Conservation (phyloP, 1,139 yeast species). For the Diutina sp. region DNA sequence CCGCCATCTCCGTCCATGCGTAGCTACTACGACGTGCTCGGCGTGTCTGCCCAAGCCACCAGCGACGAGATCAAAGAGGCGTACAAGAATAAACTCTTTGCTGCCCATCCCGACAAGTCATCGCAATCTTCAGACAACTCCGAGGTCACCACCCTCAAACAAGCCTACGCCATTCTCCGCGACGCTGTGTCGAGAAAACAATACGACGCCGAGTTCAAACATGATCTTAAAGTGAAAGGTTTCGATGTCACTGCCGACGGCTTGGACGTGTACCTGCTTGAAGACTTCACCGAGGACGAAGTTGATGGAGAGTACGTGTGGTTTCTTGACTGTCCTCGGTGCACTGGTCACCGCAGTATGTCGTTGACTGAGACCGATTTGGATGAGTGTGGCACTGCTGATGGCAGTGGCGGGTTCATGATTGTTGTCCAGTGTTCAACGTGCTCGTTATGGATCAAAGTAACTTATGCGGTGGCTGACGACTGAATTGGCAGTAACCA, state of each 20-base stretch:
- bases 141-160: conserved; percentile 22
- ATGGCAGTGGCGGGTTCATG: conserved; percentile 47
- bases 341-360: conserved; percentile 45
- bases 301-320: conserved; percentile 14
- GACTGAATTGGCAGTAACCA: not conserved
- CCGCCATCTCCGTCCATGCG: not conserved
- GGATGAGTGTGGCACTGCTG: conserved; percentile 30
- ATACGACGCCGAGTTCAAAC: conserved; percentile 36
- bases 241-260: conserved; percentile 48
- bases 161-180: conserved; percentile 45
- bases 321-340: conserved; percentile 60
- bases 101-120: conserved; percentile 66
- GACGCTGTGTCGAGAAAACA: conserved; percentile 23
- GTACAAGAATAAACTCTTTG: conserved; percentile 45
- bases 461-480: conserved; percentile 34
- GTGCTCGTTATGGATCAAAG: conserved; percentile 78
- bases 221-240: conserved; percentile 32
- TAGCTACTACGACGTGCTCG: conserved; percentile 41
- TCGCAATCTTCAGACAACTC: conserved; percentile 5
- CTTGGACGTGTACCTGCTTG: conserved; percentile 50
- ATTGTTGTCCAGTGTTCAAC: conserved; percentile 66
- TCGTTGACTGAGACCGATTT: conserved; percentile 48
- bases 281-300: conserved; percentile 35
- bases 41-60: conserved; percentile 24
- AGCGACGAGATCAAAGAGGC: conserved; percentile 41